Evolutionary conservation across 2,329 filamentous ascomycete genomes (phyloP).

Genomic region (Chalaropsis ovoidea): DNA sequence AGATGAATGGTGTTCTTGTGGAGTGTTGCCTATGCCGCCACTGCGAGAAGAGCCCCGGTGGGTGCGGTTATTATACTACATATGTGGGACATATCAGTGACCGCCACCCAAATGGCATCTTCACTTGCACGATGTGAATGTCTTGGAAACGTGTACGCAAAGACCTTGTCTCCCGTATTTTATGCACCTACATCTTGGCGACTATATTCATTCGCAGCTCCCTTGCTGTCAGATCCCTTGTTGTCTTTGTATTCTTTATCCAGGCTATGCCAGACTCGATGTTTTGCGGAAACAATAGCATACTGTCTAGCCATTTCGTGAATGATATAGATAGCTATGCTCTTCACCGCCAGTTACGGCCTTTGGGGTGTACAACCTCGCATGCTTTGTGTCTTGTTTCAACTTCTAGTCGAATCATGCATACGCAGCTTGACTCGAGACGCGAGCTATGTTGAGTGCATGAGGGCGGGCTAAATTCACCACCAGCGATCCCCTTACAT

Average conservation of each 20-base stretch:
- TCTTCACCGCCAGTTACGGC: conserved; percentile 3
- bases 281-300: background rate
- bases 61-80: background rate
- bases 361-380: background rate
- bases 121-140: background rate
- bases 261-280: background rate
- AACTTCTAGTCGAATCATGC: background rate
- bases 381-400: conserved; percentile 9
- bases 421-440: background rate
- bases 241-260: background rate
- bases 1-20: background rate
- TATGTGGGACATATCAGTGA: background rate
- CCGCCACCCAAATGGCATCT: background rate
- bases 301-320: background rate
- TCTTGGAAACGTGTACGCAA: background rate
- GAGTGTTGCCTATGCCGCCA: background rate
- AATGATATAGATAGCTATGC: background rate
- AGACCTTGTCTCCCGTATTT: conserved; percentile 4
- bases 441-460: background rate
- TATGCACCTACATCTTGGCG: conserved; percentile 6
- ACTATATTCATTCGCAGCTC: background rate
- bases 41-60: background rate
- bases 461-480: background rate
- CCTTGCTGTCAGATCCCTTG: conserved; percentile 4
- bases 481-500: background rate